Evolutionary conservation across 2,329 filamentous ascomycete species (phyloP).

Genomic region (Aureobasidium sp.): DNA sequence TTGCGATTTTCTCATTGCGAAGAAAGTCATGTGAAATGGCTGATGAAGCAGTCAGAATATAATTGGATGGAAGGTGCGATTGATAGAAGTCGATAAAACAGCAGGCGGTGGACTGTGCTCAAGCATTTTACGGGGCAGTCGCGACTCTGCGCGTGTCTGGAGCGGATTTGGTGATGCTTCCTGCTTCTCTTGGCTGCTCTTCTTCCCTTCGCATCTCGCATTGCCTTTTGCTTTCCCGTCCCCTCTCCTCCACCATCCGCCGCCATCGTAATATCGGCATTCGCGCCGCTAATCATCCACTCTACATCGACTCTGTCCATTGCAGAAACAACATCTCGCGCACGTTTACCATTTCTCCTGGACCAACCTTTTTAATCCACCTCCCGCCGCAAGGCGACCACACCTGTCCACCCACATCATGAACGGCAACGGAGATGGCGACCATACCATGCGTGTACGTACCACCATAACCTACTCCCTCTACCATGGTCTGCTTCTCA

Average conservation of each 20-base stretch:
- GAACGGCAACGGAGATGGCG: constrained; percentile 15
- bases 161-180: not conserved
- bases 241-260: not conserved
- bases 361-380: not conserved
- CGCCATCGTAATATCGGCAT: not conserved
- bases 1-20: too few species aligned
- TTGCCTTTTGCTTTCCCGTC: not conserved
- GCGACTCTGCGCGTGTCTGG: not conserved
- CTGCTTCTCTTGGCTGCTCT: not conserved
- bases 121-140: not conserved
- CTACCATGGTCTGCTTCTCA: not conserved
- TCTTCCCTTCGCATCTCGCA: constrained; percentile 5
- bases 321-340: not conserved
- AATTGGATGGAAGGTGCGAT: not conserved
- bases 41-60: too few species aligned
- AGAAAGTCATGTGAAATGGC: too few species aligned
- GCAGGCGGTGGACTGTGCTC: not conserved
- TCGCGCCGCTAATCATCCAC: not conserved
- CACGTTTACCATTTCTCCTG: constrained; percentile 4
- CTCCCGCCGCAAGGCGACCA: constrained; percentile 11
- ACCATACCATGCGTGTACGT: constrained; percentile 14
- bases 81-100: not conserved
- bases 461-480: not conserved
- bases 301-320: constrained; percentile 5
- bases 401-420: constrained; percentile 7